Conservation (phyloP, 148 eudicot genomes). For the Rhododendron ferrugineum region DNA sequence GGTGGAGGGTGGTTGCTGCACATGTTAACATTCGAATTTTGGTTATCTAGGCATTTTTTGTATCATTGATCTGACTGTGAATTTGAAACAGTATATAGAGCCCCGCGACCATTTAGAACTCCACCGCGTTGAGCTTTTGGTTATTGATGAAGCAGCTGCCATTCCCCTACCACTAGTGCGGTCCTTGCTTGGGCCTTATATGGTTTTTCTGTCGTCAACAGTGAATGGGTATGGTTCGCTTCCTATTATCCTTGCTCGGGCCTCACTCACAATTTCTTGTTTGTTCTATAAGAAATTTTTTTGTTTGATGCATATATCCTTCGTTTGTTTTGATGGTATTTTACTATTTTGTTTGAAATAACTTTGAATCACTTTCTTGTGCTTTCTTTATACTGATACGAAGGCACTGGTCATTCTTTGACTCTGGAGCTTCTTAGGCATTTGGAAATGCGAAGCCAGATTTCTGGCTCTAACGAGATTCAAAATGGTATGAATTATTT, state of each 20-base stretch:
- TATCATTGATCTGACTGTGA: not conserved
- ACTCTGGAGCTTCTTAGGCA: slow-evolving; percentile 84
- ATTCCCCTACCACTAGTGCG: slow-evolving; percentile 77
- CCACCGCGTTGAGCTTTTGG: slow-evolving; percentile 76
- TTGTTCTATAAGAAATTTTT: not conserved
- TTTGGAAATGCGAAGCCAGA: slow-evolving; percentile 66
- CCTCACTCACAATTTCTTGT: not conserved
- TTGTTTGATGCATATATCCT: not conserved
- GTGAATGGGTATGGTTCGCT: slow-evolving; percentile 64
- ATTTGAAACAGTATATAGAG: slow-evolving; percentile 60
- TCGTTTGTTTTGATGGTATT: not conserved
- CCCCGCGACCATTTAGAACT: slow-evolving; percentile 77
- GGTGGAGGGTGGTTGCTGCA: not conserved
- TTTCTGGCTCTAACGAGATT: not conserved
- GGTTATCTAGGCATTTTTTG: not conserved
- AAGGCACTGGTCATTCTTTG: slow-evolving; percentile 90
- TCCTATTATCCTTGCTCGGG: not conserved
- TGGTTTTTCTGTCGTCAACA: slow-evolving; percentile 86
- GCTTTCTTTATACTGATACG: slow-evolving; percentile 41
- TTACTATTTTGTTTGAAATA: not conserved
- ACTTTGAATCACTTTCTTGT: not conserved
- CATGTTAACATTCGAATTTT: not conserved
- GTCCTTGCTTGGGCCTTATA: slow-evolving; percentile 82
- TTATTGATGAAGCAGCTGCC: slow-evolving; percentile 97
- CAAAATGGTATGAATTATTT: not conserved